Evolutionary conservation across 768 basidiomycete genomes (phyloP), one percentile per base, ranked within the genome.

Genomic region (Mrakia blollopis): DNA sequence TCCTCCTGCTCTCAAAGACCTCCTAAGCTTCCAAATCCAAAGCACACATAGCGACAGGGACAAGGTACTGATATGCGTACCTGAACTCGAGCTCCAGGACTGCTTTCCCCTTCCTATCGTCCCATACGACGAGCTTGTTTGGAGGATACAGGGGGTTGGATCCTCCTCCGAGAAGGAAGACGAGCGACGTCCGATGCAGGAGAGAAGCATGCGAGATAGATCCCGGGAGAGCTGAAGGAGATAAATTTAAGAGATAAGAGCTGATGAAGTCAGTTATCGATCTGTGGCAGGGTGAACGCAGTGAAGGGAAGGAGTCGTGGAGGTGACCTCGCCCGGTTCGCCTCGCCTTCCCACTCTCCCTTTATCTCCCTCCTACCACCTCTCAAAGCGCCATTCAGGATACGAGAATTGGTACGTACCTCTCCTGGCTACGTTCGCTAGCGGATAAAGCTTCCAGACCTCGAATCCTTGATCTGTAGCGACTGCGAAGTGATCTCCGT

Each of bases 111-210:
- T 52, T 47, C 32, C 77, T 78, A 75, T 84, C 83, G 78, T 84
- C 80, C 65, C 80, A 83, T 4, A 84, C 75, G 28, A 84, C 79
- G 9, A 81, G 81, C 75, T 84, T 84, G 80, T 84, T 84, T 1
- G 83, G 84, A n/a, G 84, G 78, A 71, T 82, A 84, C 5, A 84
- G 73, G 7, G 84, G 84, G 39, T 80, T 74, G 2, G 77, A 30
- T 8, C 84, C 84, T 16, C 84, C 84, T 3, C 84, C 84, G 79
- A 83, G 81, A 35, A 84, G 79, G 13, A 81, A 81, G 35, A 84
- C 60, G 35, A 84, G 80, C 11, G 83, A 82, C 23, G 83, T 81
- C 18, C 79, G 69, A 37, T 80, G 80, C 8, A 83, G 68, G 0
- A 79, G 73, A 7, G 81, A 65, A 7, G 80, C 83, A 41, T 79